phyloP scores from a whole-genome alignment of 345 rosid genomes.

The Pistacia atlantica region DNA sequence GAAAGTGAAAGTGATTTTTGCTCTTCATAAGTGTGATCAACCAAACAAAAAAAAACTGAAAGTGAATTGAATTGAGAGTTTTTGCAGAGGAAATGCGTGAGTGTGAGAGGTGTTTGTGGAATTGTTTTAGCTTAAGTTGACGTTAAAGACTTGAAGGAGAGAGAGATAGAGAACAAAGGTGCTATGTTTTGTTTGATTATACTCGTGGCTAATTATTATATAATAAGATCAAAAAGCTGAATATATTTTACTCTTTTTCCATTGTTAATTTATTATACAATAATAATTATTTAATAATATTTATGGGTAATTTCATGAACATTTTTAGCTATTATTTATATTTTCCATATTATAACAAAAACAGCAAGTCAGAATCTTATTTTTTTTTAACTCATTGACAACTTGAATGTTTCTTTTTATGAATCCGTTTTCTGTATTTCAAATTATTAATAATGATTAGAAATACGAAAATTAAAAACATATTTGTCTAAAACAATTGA shows the following conservation, averaged over 20 bases:
- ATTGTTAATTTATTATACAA: no score
- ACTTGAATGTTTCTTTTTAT: no score
- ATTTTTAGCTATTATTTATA: no score
- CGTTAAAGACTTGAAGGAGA: neutral
- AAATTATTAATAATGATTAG: no score
- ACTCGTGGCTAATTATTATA: conserved; percentile 17
- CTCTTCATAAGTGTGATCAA: neutral
- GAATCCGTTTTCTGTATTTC: no score
- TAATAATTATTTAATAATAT: no score
- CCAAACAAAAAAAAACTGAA: conserved; percentile 2
- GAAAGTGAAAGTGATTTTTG: neutral
- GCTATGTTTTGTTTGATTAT: conserved; percentile 2
- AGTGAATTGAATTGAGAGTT: neutral
- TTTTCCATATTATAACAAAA: no score
- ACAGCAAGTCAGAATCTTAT: no score
- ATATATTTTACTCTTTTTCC: neutral
- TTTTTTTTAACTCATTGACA: no score
- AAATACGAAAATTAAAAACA: no score
- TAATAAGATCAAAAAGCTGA: neutral
- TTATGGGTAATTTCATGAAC: no score
- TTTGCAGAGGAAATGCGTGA: neutral
- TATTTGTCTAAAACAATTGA: no score
- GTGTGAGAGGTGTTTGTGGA: conserved; percentile 4
- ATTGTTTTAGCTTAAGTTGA: conserved; percentile 12
- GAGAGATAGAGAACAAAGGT: neutral